Evolutionary conservation across 2,329 filamentous ascomycete genomes (phyloP), one percentile per base, ranked within the genome.

Genomic region (Fusarium sp.): DNA sequence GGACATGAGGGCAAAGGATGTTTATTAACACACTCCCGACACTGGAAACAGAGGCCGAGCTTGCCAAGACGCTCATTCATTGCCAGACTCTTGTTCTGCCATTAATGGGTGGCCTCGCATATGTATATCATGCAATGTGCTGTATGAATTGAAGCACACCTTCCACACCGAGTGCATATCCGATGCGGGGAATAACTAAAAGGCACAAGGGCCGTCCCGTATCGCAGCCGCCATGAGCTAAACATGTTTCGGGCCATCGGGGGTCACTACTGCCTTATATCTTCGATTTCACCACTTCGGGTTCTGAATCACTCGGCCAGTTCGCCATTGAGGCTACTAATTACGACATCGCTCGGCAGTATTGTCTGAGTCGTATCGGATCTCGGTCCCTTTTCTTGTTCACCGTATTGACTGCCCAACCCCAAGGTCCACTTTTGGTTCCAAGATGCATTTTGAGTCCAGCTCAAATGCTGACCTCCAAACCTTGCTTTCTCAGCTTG

Each of bases 401-500:
- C 23, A 42, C 40, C 18, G 40, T 42, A 18, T 26, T 16, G 18
- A 20, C 31, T 28, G 8, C 12, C 9, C 9, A 10, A 30, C 8
- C 3, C 30, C 9, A 30, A 30, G 30, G 9, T 30, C 10, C 30
- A 30, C 30, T 30, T 4, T 18, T n/a, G n/a, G 15, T 30, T 50
- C 16, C 46, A 37, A 16, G 10, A 50, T 50, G 46, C 33, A 28
- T 15, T 12, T 30, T 18, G 37, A 53, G 37, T 34, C 28, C 23
- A 33, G 15, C 45, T 37, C 41, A 26, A 23, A 54, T 54, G 26
- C 49, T 20, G 34, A 59, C 41, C 57, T 59, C 9, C 57, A 36
- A 54, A 26, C 41, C 34, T 31, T 59, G 34, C 42, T 59, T 41
- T 23, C 13, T 41, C 57, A 49, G 26, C 57, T 59, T 54, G 57